Conservation (phyloP, 1,139 yeast genomes). For the Suhomyces panamericanus region DNA sequence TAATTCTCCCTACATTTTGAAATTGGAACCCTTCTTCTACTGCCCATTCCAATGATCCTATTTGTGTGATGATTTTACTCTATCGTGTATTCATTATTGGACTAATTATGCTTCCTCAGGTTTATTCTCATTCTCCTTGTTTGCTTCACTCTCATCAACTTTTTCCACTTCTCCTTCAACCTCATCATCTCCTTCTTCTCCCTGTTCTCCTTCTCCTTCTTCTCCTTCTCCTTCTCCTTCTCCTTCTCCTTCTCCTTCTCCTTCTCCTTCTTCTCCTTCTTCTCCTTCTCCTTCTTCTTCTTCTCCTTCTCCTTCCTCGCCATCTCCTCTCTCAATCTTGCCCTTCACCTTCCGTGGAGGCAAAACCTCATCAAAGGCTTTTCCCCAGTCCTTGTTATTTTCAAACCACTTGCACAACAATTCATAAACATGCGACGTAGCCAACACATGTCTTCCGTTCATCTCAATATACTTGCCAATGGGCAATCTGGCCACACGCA, state of each 20-base stretch:
- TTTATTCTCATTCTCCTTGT: neutral
- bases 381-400: slow-evolving; percentile 69
- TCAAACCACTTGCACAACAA: slow-evolving; percentile 81
- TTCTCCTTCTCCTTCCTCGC: slow-evolving; percentile 9
- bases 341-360: slow-evolving; percentile 70
- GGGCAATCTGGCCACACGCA: slow-evolving; percentile 78
- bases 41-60: too few relatives aligned
- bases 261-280: slow-evolving; percentile 11
- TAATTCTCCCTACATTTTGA: too few relatives aligned
- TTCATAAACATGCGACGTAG: slow-evolving; percentile 94
- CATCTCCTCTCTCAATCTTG: slow-evolving; percentile 15
- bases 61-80: neutral
- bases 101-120: neutral
- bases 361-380: slow-evolving; percentile 78
- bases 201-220: neutral
- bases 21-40: too few relatives aligned
- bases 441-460: slow-evolving; percentile 84
- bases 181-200: slow-evolving; percentile 11
- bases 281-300: slow-evolving; percentile 9
- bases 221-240: neutral
- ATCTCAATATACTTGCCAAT: slow-evolving; percentile 81
- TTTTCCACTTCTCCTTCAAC: slow-evolving; percentile 8
- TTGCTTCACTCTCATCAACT: neutral
- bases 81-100: neutral
- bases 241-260: slow-evolving; percentile 10